Conservation (phyloP, 225 moss, liverwort and hornwort species). For the Antitrichia curtipendula region DNA sequence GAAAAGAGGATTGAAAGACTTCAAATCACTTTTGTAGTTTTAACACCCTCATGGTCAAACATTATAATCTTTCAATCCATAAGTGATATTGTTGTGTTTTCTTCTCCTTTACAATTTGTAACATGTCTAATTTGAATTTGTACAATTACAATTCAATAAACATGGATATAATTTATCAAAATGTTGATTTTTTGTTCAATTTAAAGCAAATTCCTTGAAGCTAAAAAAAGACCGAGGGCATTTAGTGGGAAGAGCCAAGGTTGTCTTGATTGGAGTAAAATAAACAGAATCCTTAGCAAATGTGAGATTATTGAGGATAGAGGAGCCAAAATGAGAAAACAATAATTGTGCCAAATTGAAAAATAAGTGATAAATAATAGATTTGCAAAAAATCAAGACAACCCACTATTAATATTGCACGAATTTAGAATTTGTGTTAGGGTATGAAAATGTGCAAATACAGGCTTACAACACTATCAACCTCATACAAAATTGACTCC, state of each 20-base stretch:
- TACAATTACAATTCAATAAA: too few species aligned
- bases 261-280: not conserved
- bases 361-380: not conserved
- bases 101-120: too few species aligned
- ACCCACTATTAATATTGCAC: fast-evolving
- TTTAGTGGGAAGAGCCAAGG: not conserved
- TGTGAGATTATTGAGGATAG: not conserved
- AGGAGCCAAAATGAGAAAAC: not conserved
- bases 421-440: not conserved
- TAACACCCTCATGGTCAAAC: too few species aligned
- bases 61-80: too few species aligned
- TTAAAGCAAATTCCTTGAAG: too few species aligned
- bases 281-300: not conserved
- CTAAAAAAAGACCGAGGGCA: too few species aligned
- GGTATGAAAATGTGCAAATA: not conserved
- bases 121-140: too few species aligned
- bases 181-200: too few species aligned
- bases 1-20: too few species aligned
- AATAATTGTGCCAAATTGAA: not conserved
- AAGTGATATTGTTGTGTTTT: too few species aligned
- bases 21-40: too few species aligned
- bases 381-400: not conserved
- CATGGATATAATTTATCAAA: too few species aligned
- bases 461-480: not conserved
- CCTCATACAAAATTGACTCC: not conserved